phyloP scores from a whole-genome alignment of 2,329 filamentous ascomycete genomes.

The Hysterium pulicare region DNA sequence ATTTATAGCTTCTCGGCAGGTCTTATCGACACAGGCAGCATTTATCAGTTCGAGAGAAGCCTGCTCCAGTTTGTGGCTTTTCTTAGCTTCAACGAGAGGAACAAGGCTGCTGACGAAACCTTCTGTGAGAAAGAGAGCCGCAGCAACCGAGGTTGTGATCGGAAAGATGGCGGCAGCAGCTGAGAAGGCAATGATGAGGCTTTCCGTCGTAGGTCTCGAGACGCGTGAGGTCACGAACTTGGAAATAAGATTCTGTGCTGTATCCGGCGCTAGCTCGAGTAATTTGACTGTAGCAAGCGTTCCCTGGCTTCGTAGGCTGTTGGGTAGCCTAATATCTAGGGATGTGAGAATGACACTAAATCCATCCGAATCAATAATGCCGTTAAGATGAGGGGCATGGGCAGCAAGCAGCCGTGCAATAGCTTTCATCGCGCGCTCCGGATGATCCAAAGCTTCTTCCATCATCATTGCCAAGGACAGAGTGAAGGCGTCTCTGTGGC shows the following conservation, averaged over 20 bases:
- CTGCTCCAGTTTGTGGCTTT: constrained; percentile 80
- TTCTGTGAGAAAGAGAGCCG: constrained; percentile 80
- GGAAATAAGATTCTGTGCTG: constrained; percentile 66
- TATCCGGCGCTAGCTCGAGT: constrained; percentile 70
- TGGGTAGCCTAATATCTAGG: constrained; percentile 76
- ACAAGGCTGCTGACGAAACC: constrained; percentile 78
- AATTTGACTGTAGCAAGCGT: constrained; percentile 80
- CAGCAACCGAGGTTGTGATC: constrained; percentile 70
- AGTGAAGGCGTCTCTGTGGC: constrained; percentile 60
- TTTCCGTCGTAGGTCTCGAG: constrained; percentile 73
- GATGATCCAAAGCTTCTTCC: constrained; percentile 78
- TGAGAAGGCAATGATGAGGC: constrained; percentile 88
- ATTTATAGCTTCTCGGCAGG: constrained; percentile 77
- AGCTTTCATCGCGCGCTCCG: constrained; percentile 58
- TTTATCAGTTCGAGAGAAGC: constrained; percentile 86
- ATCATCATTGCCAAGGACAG: constrained; percentile 84
- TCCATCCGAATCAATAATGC: constrained; percentile 68
- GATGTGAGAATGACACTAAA: constrained; percentile 83
- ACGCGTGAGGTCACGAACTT: constrained; percentile 73
- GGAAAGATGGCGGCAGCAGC: constrained; percentile 88
- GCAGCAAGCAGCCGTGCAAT: constrained; percentile 58
- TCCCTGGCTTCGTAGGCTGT: constrained; percentile 73
- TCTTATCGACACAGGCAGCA: constrained; percentile 80
- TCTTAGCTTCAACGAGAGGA: constrained; percentile 73
- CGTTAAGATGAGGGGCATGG: constrained; percentile 52